phyloP scores from a whole-genome alignment of 192 early-diverging fungal genomes.

The Linnemannia hyalina region DNA sequence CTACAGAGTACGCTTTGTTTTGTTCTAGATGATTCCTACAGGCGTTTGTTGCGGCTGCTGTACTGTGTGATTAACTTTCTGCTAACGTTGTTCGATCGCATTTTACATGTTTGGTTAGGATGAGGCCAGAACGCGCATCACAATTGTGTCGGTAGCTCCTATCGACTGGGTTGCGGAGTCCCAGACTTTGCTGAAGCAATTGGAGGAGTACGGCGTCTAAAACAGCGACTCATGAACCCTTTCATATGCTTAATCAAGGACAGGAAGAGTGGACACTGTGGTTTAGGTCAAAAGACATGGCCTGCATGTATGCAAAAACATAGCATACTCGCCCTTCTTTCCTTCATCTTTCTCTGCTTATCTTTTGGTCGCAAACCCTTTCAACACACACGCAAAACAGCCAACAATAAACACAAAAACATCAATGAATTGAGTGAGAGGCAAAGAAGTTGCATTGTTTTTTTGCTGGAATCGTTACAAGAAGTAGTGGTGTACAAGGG shows the following conservation, averaged over 20 bases:
- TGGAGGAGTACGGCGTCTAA: slow-evolving; percentile 42
- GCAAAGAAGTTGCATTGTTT: background rate
- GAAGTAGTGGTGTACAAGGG: background rate
- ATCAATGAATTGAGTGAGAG: background rate
- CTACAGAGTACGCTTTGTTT: slow-evolving; percentile 72
- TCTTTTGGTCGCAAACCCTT: no score
- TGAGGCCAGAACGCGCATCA: slow-evolving; percentile 61
- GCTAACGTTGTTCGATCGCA: background rate
- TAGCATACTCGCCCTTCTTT: background rate
- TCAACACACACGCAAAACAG: background rate
- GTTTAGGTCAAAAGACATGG: no score
- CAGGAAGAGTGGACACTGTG: background rate
- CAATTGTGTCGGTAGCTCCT: slow-evolving; percentile 59
- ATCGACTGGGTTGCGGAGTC: slow-evolving; percentile 74
- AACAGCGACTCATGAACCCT: background rate
- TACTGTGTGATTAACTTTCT: background rate
- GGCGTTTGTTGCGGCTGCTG: background rate
- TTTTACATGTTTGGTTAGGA: slow-evolving; percentile 59
- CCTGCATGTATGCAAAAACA: no score
- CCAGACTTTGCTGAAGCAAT: slow-evolving; percentile 24
- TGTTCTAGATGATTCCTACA: background rate
- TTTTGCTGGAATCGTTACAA: background rate
- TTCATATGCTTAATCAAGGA: background rate
- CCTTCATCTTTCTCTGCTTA: background rate
- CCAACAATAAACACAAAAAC: background rate